Percentiles rank a stretch among this genome's conserved stretches.
phyloP scores from a whole-genome alignment of 1,139 yeast species.

The Candida labiduridarum region DNA sequence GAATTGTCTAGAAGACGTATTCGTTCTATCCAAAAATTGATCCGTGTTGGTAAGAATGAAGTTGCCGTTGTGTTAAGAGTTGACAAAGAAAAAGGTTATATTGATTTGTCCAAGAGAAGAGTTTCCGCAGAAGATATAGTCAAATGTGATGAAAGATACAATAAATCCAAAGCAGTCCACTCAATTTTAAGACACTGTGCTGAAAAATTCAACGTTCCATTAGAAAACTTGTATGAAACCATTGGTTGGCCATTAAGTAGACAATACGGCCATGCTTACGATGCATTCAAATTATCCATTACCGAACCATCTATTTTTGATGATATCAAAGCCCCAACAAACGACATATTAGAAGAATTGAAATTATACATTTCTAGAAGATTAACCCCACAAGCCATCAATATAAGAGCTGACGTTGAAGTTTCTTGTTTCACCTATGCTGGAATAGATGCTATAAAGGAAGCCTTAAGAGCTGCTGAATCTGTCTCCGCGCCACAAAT shows the following conservation, averaged over 20 bases:
- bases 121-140: constrained; percentile 97
- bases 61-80: constrained; percentile 99
- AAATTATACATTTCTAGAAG: constrained; percentile 86
- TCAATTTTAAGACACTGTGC: constrained; percentile 98
- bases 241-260: constrained; percentile 98
- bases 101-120: constrained; percentile 95
- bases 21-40: constrained; percentile 94
- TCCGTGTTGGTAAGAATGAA: constrained; percentile 98
- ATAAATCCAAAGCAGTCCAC: constrained; percentile 96
- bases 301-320: constrained; percentile 90
- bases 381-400: constrained; percentile 96
- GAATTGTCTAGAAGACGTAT: constrained; percentile 98
- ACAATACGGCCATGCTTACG: constrained; percentile 96
- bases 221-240: constrained; percentile 82
- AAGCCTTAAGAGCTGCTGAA: constrained; percentile 87
- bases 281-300: constrained; percentile 94
- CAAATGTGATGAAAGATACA: constrained; percentile 97
- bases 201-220: constrained; percentile 86
- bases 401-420: constrained; percentile 96
- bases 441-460: constrained; percentile 96
- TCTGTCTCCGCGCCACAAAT: constrained; percentile 78
- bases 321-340: constrained; percentile 70
- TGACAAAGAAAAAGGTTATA: constrained; percentile 97
- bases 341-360: constrained; percentile 76
- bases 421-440: constrained; percentile 97